These are phyloP conservation scores for Nakaseomyces uthaithaninus DNA, from an alignment of 1,139 yeast genomes.

Conservation along the genomic window DNA sequence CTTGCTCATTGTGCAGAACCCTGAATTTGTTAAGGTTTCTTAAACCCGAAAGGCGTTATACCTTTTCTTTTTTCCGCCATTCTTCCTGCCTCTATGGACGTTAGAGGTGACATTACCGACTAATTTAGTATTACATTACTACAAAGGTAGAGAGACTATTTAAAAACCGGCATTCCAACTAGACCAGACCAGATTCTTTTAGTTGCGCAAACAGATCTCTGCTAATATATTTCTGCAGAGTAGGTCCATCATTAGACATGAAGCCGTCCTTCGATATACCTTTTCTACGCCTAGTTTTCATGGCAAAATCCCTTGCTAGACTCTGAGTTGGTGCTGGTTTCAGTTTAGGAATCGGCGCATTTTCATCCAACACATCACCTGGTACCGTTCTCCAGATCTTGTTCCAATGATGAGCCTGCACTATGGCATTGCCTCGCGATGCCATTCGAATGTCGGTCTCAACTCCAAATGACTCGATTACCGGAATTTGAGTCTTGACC, in stretches of 20 bases:
- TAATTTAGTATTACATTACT: no score
- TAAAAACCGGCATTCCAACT: no score
- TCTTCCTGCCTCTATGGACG: no score
- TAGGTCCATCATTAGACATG: constrained; percentile 64
- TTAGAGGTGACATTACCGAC: no score
- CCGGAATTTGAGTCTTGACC: constrained; percentile 66
- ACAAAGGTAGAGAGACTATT: no score
- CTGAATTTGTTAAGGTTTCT: no score
- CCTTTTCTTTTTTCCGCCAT: no score
- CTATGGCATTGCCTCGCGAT: constrained; percentile 71
- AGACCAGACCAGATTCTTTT: constrained; percentile 39
- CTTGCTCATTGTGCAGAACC: no score
- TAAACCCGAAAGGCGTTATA: no score
- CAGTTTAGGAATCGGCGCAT: constrained; percentile 55
- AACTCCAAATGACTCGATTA: constrained; percentile 81
- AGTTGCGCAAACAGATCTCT: constrained; percentile 48
- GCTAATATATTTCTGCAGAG: constrained; percentile 62
- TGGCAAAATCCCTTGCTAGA: constrained; percentile 78
- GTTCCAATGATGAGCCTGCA: constrained; percentile 53
- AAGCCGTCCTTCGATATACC: constrained; percentile 58
- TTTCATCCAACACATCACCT: constrained; percentile 79
- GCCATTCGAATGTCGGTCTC: constrained; percentile 76
- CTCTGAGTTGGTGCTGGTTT: constrained; percentile 65
- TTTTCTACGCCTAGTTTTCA: constrained; percentile 82
- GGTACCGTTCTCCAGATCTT: constrained; percentile 68